Base-by-base conservation (phyloP, 148 eudicot species). In the Hydrangea macrophylla region DNA sequence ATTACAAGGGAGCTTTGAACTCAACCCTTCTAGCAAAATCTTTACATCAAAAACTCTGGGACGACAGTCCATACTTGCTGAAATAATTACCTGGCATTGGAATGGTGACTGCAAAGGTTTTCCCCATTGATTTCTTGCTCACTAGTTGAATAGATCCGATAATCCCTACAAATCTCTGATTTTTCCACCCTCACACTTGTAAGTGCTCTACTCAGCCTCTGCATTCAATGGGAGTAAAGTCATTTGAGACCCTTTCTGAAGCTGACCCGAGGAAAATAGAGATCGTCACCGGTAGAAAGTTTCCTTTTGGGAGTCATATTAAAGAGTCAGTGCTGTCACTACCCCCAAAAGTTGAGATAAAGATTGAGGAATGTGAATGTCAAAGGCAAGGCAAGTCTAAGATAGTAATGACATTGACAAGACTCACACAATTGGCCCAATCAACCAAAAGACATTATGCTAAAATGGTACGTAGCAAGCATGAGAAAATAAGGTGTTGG, bases 221-320 rank as follows among this genome's bases (percentile, higher is more conserved):
- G 67, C 86, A 79, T 69, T 88, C 97, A 20, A 94, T 91, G 91
- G 97, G 99, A 74, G 85, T 91, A 44, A 78, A 68, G 54, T 79
- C 97, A 48, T 94, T 94, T 77, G 96, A 85, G 71, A 79, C 85
- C 73, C 92, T 94, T 39, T 71, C 81, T 63, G 96, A 86, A 68
- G 96, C 99, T 74, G 99, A 94, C 80, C 93, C 99, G 56, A 86
- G 99, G 76, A 89, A 92, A 74, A 89, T 94, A 68, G 99, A 94
- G 82, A 84, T 94, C 53, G 86, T 88, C 60, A 85, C 99, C 72
- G 85, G 90, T 66, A 64, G 99, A 67, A 94, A 94, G 73, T 94
- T 79, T 64, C 99, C 99, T 48, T 94, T 91, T 84, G 99, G 99
- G 45, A 86, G 91, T 72, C 91, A 84, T 70, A 89, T 94, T 55